These are phyloP conservation scores for Euryodendron excelsum DNA, from an alignment of 148 eudicot species.

Conservation along the genomic window DNA sequence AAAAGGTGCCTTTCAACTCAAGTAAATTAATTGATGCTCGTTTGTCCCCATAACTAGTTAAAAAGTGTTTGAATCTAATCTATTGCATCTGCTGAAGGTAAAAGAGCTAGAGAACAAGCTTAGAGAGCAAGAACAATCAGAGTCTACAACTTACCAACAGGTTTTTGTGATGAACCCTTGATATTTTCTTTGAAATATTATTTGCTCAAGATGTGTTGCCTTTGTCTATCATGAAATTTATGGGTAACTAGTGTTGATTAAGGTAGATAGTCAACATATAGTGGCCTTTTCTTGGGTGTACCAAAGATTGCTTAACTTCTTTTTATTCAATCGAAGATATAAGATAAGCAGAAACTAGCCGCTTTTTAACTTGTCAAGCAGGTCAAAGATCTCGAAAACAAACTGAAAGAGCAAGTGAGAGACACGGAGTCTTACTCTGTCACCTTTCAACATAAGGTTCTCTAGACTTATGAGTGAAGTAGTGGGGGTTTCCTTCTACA, in stretches of 20 bases:
- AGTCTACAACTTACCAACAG: slow-evolving; percentile 53
- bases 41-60: background rate
- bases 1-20: slow-evolving; percentile 39
- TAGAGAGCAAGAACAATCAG: slow-evolving; percentile 49
- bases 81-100: slow-evolving; percentile 43
- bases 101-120: slow-evolving; percentile 73
- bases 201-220: background rate
- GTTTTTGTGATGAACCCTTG: slow-evolving; percentile 17
- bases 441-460: slow-evolving; percentile 69
- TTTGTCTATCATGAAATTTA: background rate
- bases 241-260: background rate
- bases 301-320: background rate
- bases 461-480: background rate
- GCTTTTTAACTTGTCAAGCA: slow-evolving; percentile 29
- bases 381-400: slow-evolving; percentile 72
- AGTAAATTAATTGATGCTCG: background rate
- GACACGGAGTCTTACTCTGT: slow-evolving; percentile 49
- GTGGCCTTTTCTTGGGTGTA: background rate
- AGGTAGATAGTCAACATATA: background rate
- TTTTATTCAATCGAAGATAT: background rate
- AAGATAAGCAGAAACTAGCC: slow-evolving; percentile 9
- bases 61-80: slow-evolving; percentile 5
- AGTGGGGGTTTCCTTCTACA: background rate
- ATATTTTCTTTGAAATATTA: too few species aligned
- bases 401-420: slow-evolving; percentile 59